Conservation (phyloP, 1,284 basidiomycete species). For the Cerrena zonata region DNA sequence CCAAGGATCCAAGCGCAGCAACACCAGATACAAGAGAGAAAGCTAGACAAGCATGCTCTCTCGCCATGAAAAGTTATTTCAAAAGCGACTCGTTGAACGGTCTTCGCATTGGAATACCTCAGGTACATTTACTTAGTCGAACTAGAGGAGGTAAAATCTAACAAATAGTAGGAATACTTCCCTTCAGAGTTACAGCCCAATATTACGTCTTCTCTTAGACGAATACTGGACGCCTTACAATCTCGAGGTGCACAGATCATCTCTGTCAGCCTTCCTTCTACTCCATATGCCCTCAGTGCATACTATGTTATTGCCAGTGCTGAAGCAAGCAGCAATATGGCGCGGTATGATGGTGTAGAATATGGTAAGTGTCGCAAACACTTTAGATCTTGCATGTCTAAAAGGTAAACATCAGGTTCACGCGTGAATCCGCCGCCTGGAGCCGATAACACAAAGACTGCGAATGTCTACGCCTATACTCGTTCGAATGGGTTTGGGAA, state of each 20-base stretch:
- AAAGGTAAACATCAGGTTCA: constrained; percentile 36
- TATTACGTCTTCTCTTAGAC: constrained; percentile 44
- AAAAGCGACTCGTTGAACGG: constrained; percentile 29
- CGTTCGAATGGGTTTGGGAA: constrained; percentile 70
- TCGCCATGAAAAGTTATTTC: constrained; percentile 13
- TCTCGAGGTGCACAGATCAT: constrained; percentile 63
- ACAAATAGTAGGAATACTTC: constrained; percentile 67
- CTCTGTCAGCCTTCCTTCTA: constrained; percentile 75
- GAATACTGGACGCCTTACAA: constrained; percentile 46
- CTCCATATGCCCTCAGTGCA: constrained; percentile 77
- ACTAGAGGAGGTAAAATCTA: too few relatives aligned
- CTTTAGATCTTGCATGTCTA: background rate
- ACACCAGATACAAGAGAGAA: constrained; percentile 36
- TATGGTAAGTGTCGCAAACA: constrained; percentile 42
- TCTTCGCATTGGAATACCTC: constrained; percentile 54
- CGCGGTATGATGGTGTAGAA: constrained; percentile 82
- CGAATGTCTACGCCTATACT: constrained; percentile 51
- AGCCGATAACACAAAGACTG: constrained; percentile 39
- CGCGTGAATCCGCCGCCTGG: constrained; percentile 41
- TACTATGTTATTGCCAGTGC: constrained; percentile 95
- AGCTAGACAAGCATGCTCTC: constrained; percentile 18
- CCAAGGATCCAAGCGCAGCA: constrained; percentile 75
- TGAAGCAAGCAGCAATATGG: constrained; percentile 91
- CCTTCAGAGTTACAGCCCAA: constrained; percentile 60
- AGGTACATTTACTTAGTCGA: constrained; percentile 30